Conservation (phyloP, 2,329 filamentous ascomycete genomes). For the Hymenoscyphus occultus region DNA sequence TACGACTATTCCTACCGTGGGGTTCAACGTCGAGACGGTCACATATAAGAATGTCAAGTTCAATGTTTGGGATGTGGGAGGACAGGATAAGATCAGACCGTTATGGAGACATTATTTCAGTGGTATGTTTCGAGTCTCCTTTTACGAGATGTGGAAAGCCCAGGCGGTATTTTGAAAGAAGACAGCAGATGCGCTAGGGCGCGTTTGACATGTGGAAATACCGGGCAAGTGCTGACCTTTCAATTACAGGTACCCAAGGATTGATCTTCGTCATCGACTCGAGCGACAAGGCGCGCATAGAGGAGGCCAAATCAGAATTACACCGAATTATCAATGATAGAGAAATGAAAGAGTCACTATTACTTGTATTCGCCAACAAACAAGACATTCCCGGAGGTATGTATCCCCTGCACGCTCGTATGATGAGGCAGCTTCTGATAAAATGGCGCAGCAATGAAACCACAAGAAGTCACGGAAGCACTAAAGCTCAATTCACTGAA, state of each 20-base stretch:
- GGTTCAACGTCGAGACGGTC: slow-evolving; percentile 99
- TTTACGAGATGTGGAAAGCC: background rate
- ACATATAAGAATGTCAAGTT: slow-evolving; percentile 99
- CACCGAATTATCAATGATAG: slow-evolving; percentile 99
- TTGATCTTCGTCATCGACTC: slow-evolving; percentile 99
- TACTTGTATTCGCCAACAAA: slow-evolving; percentile 99
- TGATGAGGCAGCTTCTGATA: slow-evolving; percentile 34
- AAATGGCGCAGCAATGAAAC: slow-evolving; percentile 99
- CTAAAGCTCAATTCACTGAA: slow-evolving; percentile 98
- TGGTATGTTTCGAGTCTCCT: slow-evolving; percentile 6
- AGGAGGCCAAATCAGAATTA: slow-evolving; percentile 93
- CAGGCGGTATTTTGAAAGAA: background rate
- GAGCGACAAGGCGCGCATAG: slow-evolving; percentile 97
- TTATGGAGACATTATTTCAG: slow-evolving; percentile 99
- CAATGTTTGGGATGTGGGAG: slow-evolving; percentile 99
- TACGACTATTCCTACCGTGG: slow-evolving; percentile 98
- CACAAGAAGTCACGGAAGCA: slow-evolving; percentile 99
- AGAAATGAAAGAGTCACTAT: slow-evolving; percentile 93
- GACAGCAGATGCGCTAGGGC: background rate
- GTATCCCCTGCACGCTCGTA: background rate
- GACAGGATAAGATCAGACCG: slow-evolving; percentile 99
- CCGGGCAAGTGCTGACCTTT: background rate
- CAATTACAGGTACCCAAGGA: slow-evolving; percentile 77
- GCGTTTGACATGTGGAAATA: background rate
- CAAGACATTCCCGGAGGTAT: slow-evolving; percentile 91